These are phyloP conservation scores for Rosellinia necatrix DNA, from an alignment of 2,329 filamentous ascomycete genomes.

Conservation along the genomic window DNA sequence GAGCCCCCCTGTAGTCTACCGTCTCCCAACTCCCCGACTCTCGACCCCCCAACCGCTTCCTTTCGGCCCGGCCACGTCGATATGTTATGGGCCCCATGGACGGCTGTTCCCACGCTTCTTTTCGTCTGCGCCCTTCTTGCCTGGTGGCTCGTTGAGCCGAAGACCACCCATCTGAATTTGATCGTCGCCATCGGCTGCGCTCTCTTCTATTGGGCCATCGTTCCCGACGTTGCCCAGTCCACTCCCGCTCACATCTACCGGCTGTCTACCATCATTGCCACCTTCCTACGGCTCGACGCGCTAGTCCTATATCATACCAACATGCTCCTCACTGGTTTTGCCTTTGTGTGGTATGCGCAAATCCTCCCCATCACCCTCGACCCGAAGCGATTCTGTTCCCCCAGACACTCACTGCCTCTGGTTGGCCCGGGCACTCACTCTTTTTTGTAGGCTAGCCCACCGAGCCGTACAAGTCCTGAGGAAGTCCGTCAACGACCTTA, in stretches of 20 bases:
- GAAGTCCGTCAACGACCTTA: slow-evolving; percentile 88
- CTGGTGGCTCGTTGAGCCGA: slow-evolving; percentile 52
- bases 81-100: slow-evolving; percentile 57
- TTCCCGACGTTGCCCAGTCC: slow-evolving; percentile 47
- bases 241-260: slow-evolving; percentile 44
- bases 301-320: slow-evolving; percentile 55
- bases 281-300: slow-evolving; percentile 51
- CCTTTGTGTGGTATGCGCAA: slow-evolving; percentile 56
- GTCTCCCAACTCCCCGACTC: slow-evolving; percentile 1
- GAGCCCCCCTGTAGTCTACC: too few relatives aligned
- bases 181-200: slow-evolving; percentile 47
- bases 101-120: slow-evolving; percentile 50
- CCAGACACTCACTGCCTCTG: slow-evolving; percentile 1
- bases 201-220: slow-evolving; percentile 49
- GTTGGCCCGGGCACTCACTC: slow-evolving; percentile 22
- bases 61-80: slow-evolving; percentile 43
- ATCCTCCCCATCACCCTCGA: slow-evolving; percentile 7
- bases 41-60: slow-evolving; percentile 8
- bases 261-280: slow-evolving; percentile 42
- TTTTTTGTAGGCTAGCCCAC: slow-evolving; percentile 70
- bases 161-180: slow-evolving; percentile 48
- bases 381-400: slow-evolving; percentile 1
- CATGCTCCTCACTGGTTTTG: slow-evolving; percentile 59
- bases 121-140: slow-evolving; percentile 49
- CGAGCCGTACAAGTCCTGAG: slow-evolving; percentile 87